Evolutionary conservation across 805 yeast genomes (phyloP), one percentile per base, ranked within the genome.

Genomic region (Maudiozyma bulderi): DNA sequence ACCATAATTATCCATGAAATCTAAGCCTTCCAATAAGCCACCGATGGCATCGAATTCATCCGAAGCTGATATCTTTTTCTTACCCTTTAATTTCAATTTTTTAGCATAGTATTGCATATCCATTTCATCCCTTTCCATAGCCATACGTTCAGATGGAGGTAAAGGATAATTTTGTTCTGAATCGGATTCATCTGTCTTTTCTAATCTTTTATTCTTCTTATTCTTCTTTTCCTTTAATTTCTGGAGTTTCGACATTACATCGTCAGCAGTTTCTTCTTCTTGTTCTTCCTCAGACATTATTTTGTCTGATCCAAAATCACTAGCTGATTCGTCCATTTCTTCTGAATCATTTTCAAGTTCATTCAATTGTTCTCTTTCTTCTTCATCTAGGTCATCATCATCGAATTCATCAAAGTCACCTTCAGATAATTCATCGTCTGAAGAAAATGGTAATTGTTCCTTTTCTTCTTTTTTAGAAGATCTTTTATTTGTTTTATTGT

Each of bases 31-130:
- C 5, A 89, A 68, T 26, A 89, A 62, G n/a, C 89, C 95, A 43
- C 86, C 95, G 44, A 89, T 71, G 2, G 82, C 77, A 65, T 88
- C 96, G 59, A 84, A 85, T 11, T 80, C 88, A 39, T 75, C 81
- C 3, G 60, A 60, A 3, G 70, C 70, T 41, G 47, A 64, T 53
- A 75, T 76, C 38, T 73, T 66, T 44, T 83, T 69, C 13, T 71
- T 72, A 48, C 73, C 74, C 0, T 80, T 80, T 56, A 86, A 63
- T 1, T 95, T 95, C 8, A 90, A 71, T 58, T 85, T 82, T 53
- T 83, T 84, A 3, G 96, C 90, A 63, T 88, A 90, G 60, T 83
- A 87, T 41, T 76, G 79, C 67, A 86, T 81, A 47, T 90, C 95
- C 49, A 78, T 82, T 51, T 86, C 95, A 55, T 86, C 95, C 53